Percentiles rank a stretch among this genome's conserved stretches.
These are phyloP conservation scores for Fonsecaea pugnacius DNA, from an alignment of 2,329 filamentous ascomycete species.

Conservation along the genomic window DNA sequence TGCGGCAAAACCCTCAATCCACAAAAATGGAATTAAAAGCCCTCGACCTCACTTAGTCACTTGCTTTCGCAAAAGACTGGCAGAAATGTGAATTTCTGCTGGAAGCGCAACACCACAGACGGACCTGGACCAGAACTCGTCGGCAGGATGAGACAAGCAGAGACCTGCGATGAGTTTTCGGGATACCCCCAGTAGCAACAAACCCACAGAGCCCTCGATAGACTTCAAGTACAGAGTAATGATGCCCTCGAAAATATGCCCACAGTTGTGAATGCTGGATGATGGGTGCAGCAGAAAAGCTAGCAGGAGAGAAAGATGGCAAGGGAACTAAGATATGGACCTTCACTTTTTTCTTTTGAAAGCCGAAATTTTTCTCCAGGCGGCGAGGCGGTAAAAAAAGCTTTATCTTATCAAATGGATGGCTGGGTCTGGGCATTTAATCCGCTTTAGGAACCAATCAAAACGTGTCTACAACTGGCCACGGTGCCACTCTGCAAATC, in stretches of 20 bases:
- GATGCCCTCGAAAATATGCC: slow-evolving; percentile 34
- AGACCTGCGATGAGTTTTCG: slow-evolving; percentile 27
- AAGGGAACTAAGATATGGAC: slow-evolving; percentile 17
- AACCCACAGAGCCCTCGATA: slow-evolving; percentile 35
- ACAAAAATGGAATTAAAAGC: slow-evolving; percentile 33
- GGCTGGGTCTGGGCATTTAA: slow-evolving; percentile 17
- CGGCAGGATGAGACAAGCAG: slow-evolving; percentile 32
- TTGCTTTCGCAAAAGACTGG: slow-evolving; percentile 28
- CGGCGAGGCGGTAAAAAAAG: background rate
- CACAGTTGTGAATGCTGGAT: slow-evolving; percentile 28
- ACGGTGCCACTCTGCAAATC: background rate
- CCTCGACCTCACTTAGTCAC: slow-evolving; percentile 32
- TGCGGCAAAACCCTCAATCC: slow-evolving; percentile 35
- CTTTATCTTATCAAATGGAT: slow-evolving; percentile 24
- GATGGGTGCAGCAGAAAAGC: slow-evolving; percentile 9
- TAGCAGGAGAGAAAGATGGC: background rate
- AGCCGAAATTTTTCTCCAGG: slow-evolving; percentile 22
- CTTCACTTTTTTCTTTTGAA: slow-evolving; percentile 4
- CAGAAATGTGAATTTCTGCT: slow-evolving; percentile 32
- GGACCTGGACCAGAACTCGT: slow-evolving; percentile 19
- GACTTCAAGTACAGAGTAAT: slow-evolving; percentile 26
- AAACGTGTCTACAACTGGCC: background rate
- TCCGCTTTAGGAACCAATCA: background rate
- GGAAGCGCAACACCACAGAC: slow-evolving; percentile 27
- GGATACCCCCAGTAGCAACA: slow-evolving; percentile 25